These are phyloP conservation scores for Colletotrichum magnum DNA, from an alignment of 2,329 filamentous ascomycete genomes.

Conservation along the genomic window DNA sequence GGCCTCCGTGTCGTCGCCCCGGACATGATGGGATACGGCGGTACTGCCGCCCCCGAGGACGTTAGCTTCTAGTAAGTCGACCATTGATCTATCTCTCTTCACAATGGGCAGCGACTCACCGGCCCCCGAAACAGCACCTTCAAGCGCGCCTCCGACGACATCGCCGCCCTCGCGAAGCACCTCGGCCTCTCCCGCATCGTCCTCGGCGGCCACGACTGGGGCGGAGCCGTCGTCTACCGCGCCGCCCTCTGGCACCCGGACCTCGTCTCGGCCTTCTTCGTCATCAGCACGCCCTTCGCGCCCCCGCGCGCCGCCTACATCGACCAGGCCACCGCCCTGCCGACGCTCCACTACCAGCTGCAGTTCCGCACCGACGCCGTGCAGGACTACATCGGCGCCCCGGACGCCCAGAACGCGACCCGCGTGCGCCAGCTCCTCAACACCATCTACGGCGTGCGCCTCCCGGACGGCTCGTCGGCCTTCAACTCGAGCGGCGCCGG, in stretches of 20 bases:
- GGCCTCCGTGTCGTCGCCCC: constrained; percentile 81
- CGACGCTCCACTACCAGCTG: constrained; percentile 82
- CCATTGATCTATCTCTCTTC: no score
- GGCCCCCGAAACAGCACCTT: constrained; percentile 69
- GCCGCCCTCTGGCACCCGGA: constrained; percentile 77
- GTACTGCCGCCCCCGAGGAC: constrained; percentile 73
- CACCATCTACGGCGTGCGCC: constrained; percentile 75
- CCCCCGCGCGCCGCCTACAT: constrained; percentile 65
- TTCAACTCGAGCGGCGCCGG: constrained; percentile 71
- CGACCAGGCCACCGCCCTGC: constrained; percentile 70
- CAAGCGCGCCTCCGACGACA: constrained; percentile 79
- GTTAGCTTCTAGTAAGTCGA: constrained; percentile 25
- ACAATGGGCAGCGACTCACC: constrained; percentile 44
- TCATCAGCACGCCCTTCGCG: constrained; percentile 79
- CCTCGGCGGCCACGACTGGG: constrained; percentile 89
- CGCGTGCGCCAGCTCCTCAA: constrained; percentile 76
- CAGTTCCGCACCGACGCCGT: constrained; percentile 77
- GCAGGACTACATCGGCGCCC: constrained; percentile 30
- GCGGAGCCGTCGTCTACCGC: constrained; percentile 79
- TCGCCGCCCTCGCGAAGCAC: constrained; percentile 75
- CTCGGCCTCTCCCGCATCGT: constrained; percentile 68
- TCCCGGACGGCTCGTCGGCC: constrained; percentile 63
- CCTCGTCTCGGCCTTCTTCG: constrained; percentile 78
- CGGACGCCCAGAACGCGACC: constrained; percentile 65
- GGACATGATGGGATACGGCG: constrained; percentile 84